Base-by-base conservation (phyloP, 352 stramenopile species). In the Pythium plurisporium region DNA sequence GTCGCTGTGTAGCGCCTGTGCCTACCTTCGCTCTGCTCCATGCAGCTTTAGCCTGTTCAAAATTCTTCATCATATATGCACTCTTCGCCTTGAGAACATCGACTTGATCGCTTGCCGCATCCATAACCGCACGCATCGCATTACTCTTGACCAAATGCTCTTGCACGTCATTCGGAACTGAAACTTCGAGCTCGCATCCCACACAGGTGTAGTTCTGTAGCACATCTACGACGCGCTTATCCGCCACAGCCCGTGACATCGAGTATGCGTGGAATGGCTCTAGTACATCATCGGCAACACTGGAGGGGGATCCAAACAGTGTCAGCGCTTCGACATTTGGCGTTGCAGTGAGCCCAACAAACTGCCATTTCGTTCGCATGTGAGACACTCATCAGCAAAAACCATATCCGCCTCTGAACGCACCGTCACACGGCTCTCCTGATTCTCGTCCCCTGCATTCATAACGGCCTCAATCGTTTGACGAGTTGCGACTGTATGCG, bases 291-390 rank as follows among this genome's bases (percentile, higher is more conserved):
- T 70, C 17, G 3, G 7, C 10, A 2, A 43, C 37, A 2, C 23
- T 26, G 19, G 71, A 70, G 5, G n/a, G n/a, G n/a, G n/a, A n/a
- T n/a, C 84, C 82, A 61, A 94, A 94, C n/a, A 94, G 62, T 34
- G 82, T 56, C 4, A 94, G 64, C 14, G 84, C 77, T 36, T 87
- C 71, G 0, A 45, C 22, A 45, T 87, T 91, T 29, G 84, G 84
- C 2, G 84, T 94, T 22, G 84, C 82, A 2, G 84, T 91, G 54
- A 94, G 89, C 3, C 84, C 84, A 27, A 94, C 71, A 50, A 92
- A 94, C 84, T 93, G 51, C 14, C 26, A 43, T 19, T n/a, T 47
- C 9, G 23, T 48, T 14, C 8, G 14, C 31, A 37, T 14, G 31
- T 37, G 31, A 37, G 31, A 37, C 25, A 50, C 5, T 2, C 8